These are phyloP conservation scores for Crepidotus variabilis DNA, from an alignment of 768 basidiomycete species.

Conservation along the genomic window DNA sequence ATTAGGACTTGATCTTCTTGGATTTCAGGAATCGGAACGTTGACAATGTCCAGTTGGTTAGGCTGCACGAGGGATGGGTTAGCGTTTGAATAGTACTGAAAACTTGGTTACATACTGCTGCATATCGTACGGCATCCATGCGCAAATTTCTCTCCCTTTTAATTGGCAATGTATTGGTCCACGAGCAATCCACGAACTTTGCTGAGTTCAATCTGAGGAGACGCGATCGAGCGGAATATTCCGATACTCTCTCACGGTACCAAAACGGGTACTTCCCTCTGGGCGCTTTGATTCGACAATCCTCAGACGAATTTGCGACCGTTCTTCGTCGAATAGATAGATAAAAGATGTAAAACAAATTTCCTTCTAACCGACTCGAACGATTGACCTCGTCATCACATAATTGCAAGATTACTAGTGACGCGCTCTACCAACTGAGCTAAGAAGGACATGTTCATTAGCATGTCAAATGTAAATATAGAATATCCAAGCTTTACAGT, in stretches of 20 bases:
- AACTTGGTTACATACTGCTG: slow-evolving; percentile 8
- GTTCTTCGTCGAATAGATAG: too few relatives aligned
- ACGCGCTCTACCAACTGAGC: slow-evolving; percentile 51
- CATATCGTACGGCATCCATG: slow-evolving; percentile 53
- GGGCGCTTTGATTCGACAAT: too few relatives aligned
- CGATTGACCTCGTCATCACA: slow-evolving; percentile 36
- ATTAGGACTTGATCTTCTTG: slow-evolving; percentile 54
- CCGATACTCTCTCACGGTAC: too few relatives aligned
- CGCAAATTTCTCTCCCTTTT: too few relatives aligned
- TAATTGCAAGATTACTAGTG: too few relatives aligned
- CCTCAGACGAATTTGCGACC: too few relatives aligned
- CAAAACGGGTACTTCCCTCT: too few relatives aligned
- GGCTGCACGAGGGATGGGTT: slow-evolving; percentile 25
- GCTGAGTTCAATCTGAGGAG: too few relatives aligned
- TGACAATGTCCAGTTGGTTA: slow-evolving; percentile 47
- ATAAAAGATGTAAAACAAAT: neutral
- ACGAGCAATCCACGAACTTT: too few relatives aligned
- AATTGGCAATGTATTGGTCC: too few relatives aligned
- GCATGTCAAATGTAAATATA: neutral
- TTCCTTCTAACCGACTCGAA: slow-evolving; percentile 31
- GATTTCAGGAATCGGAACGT: slow-evolving; percentile 48
- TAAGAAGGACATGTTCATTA: slow-evolving; percentile 32
- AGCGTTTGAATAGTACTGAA: neutral
- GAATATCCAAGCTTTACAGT: neutral
- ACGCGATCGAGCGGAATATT: too few relatives aligned